Base-by-base conservation (phyloP, 2,329 filamentous ascomycete species). In the Salinomyces thailandicus region DNA sequence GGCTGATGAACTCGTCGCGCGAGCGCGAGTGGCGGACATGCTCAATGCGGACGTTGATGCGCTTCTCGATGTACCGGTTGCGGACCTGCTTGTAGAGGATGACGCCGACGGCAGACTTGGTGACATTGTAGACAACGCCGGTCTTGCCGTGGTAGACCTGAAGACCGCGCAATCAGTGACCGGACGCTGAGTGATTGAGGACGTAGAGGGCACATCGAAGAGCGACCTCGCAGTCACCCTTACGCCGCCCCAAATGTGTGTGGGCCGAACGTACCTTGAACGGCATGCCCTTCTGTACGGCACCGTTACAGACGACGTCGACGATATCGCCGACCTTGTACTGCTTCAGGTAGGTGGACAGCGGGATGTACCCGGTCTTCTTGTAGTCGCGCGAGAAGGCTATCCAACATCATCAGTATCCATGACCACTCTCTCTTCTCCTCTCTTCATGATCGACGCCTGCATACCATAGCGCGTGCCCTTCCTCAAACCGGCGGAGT, bases 141-240 rank as follows among this genome's bases (percentile, higher is more conserved):
- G 87, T 94, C 84, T 96, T 96, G 63, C 89, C 91, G 78, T 96
- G 87, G 81, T 93, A 95, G 72, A 94, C 83, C 79, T 95, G 95
- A 81, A 30, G 14, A 15, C 7, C 20, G 20, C 20, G n/a, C n/a
- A n/a, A n/a, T n/a, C n/a, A n/a, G n/a, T n/a, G n/a, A n/a, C n/a
- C n/a, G n/a, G n/a, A n/a, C n/a, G n/a, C n/a, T n/a, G n/a, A n/a
- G n/a, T n/a, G n/a, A n/a, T n/a, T n/a, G n/a, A n/a, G n/a, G n/a
- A n/a, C n/a, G n/a, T n/a, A n/a, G n/a, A n/a, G n/a, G n/a, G n/a
- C n/a, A n/a, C n/a, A n/a, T n/a, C n/a, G n/a, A n/a, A n/a, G n/a
- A n/a, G n/a, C n/a, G n/a, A n/a, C n/a, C n/a, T n/a, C n/a, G n/a
- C n/a, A n/a, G n/a, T n/a, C n/a, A n/a, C n/a, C n/a, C n/a, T n/a